These are phyloP conservation scores for Aspergillus unguis DNA, from an alignment of 2,329 filamentous ascomycete species.

Conservation along the genomic window DNA sequence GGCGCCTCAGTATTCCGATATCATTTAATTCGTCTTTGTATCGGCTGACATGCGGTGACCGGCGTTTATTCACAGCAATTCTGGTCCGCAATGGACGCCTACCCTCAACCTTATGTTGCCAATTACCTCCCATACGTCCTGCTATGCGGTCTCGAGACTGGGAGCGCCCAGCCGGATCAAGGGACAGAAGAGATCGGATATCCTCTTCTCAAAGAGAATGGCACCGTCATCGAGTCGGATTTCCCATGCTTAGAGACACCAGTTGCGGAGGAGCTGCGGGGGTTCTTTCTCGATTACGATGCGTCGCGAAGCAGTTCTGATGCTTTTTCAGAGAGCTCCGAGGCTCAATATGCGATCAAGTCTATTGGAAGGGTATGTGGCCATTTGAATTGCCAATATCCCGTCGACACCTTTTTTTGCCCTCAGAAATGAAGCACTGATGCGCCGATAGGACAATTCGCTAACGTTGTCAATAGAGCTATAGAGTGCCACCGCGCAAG, in stretches of 20 bases:
- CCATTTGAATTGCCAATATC: background rate
- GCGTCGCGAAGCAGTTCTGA: constrained; percentile 55
- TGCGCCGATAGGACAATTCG: background rate
- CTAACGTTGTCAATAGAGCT: constrained; percentile 40
- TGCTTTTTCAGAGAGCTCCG: constrained; percentile 46
- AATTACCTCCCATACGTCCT: constrained; percentile 84
- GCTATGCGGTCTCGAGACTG: constrained; percentile 67
- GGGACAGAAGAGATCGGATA: constrained; percentile 40
- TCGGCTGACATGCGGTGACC: constrained; percentile 36
- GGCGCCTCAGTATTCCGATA: background rate
- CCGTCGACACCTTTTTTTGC: background rate
- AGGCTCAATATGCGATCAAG: constrained; percentile 64
- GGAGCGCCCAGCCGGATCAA: constrained; percentile 29
- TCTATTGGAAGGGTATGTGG: constrained; percentile 75
- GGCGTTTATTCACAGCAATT: constrained; percentile 17
- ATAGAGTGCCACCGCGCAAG: constrained; percentile 60
- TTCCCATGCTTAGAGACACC: constrained; percentile 63
- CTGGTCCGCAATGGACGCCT: constrained; percentile 46
- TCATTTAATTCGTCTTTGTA: background rate
- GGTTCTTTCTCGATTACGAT: constrained; percentile 65
- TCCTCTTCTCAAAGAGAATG: constrained; percentile 54
- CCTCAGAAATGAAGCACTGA: too few species aligned
- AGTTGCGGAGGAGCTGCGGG: constrained; percentile 62
- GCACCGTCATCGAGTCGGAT: constrained; percentile 66
- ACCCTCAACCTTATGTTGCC: constrained; percentile 66